Base-by-base conservation (phyloP, 1,284 basidiomycete genomes). In the Tetrapyrgos nigripes region DNA sequence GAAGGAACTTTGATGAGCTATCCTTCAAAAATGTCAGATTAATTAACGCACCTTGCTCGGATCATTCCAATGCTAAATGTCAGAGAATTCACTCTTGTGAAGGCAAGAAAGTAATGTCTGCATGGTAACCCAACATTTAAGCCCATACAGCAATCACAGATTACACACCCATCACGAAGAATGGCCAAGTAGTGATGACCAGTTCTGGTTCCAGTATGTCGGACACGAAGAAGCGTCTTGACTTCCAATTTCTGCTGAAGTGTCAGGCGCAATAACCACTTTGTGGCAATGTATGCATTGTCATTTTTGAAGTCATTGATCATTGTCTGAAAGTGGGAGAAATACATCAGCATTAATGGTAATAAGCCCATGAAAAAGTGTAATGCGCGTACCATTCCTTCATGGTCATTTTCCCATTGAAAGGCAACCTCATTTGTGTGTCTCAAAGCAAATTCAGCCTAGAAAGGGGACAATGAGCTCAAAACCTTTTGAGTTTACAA, bases 311-410 rank as follows among this genome's bases (percentile, higher is more conserved):
- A 56, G 14, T 17, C 26, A 40, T 56, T 50, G 19, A 49, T 4
- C 28, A 37, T 35, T 19, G 17, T 26, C 54, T 56, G 26, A 27
- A 40, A 26, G 13, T 10, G 13, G 35, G 29, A 11, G n/a, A n/a
- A n/a, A n/a, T n/a, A n/a, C n/a, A n/a, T n/a, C n/a, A n/a, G n/a
- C n/a, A n/a, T 49, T 48, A 47, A 57, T 29, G 28, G 43, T 3
- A 26, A 29, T n/a, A 45, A 47, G n/a, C n/a, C n/a, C n/a, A n/a
- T n/a, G n/a, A n/a, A n/a, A n/a, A n/a, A n/a, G n/a, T n/a, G n/a
- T n/a, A n/a, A n/a, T n/a, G n/a, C n/a, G n/a, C n/a, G 33, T 47
- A 70, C 68, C 40, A n/a, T 47, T 54, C 66, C 60, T 59, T 69
- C 64, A 2, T 48, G 49, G 10, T 55, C 33, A n/a, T n/a, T 14